These are phyloP conservation scores for Chalciporus piperatus DNA, from an alignment of 768 basidiomycete species.

Conservation along the genomic window DNA sequence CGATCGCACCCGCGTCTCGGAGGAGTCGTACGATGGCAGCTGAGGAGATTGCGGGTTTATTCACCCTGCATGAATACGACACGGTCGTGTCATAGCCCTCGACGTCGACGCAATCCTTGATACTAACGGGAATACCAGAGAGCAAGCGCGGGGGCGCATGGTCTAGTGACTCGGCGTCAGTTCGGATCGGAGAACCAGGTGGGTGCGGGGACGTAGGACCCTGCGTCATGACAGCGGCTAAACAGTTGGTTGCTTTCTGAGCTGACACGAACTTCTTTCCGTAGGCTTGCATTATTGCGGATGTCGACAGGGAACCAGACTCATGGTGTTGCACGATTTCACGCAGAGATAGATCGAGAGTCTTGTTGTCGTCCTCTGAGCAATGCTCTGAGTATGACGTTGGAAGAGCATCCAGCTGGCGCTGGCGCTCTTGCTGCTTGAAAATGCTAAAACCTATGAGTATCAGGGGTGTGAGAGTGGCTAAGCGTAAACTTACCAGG, in stretches of 20 bases:
- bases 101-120: conserved; percentile 49
- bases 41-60: conserved; percentile 32
- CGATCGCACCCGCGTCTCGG: conserved; percentile 40
- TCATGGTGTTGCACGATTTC: conserved; percentile 36
- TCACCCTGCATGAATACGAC: conserved; percentile 40
- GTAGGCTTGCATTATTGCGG: conserved; percentile 37
- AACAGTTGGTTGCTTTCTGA: conserved; percentile 47
- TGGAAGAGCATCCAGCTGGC: conserved; percentile 30
- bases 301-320: conserved; percentile 24
- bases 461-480: background rate
- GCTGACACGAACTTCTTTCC: conserved; percentile 40
- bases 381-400: conserved; percentile 26
- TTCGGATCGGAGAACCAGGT: conserved; percentile 9
- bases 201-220: conserved; percentile 17
- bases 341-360: conserved; percentile 36
- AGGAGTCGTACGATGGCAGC: conserved; percentile 41
- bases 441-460: conserved; percentile 21
- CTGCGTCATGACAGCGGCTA: conserved; percentile 45
- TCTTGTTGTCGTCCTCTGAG: conserved; percentile 34
- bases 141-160: conserved; percentile 24
- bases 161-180: background rate
- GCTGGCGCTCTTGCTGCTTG: conserved; percentile 34
- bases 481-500: conserved; percentile 23
- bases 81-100: conserved; percentile 46
- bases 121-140: conserved; percentile 46